Evolutionary conservation across 305 asterid genomes (phyloP), one percentile per base, ranked within the genome.

Genomic region (Striga hermonthica): DNA sequence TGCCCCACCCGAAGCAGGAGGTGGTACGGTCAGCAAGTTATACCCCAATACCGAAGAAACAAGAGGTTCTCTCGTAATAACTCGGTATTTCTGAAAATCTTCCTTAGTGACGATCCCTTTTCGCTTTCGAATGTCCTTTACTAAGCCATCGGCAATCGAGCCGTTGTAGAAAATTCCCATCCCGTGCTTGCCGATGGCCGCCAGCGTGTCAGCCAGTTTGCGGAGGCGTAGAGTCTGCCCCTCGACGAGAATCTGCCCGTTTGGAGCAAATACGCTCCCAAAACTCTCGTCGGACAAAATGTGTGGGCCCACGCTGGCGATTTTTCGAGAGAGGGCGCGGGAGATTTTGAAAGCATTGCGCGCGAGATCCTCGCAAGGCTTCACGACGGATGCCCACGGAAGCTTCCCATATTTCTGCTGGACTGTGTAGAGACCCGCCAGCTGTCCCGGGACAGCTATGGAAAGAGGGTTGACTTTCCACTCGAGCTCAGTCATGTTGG

Each of bases 361-460:
- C 7, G 81, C 84, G 7, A 79, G 75, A n/a, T 37, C 39, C 37
- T 68, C 79, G 9, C 79, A 79, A 48, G 82, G 84, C 65, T 4
- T 65, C 13, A 79, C 80, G 8, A 82, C 69, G 58, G 76, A 65
- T 16, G 37, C 69, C 66, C 66, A 59, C 4, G 57, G 36, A 34
- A 67, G 64, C 28, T 67, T 67, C 15, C 71, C 71, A 4, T 67
- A 67, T 57, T 57, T 28, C 47, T 56, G 38, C 57, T 68, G 66
- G 76, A 40, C 28, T 67, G 60, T 22, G 53, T 47, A 48, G 43
- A 68, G 72, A 37, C 72, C 72, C 9, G 66, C 60, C 11, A 59
- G 72, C 40, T 59, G 60, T 36, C 72, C 72, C 4, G 72, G 72
- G 10, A 68, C 28, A 16, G 66, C 72, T 9, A 68, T 59, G 48